phyloP scores from a whole-genome alignment of 257 asterid species.

The Striga asiatica region DNA sequence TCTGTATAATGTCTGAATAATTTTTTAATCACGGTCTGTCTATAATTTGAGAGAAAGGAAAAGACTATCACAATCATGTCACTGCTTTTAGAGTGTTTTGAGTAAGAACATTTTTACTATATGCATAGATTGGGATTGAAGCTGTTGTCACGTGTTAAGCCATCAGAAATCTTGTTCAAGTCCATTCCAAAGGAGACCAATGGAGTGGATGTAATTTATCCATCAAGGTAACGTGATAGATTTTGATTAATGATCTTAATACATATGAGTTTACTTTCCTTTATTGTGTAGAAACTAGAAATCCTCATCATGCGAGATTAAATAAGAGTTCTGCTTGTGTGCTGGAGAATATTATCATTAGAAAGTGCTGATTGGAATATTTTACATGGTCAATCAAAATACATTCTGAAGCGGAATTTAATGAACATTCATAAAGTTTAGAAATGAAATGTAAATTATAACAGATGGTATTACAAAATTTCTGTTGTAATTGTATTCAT shows the following conservation, averaged over 20 bases:
- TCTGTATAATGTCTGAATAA: neutral
- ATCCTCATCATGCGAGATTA: neutral
- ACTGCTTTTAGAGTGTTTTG: neutral
- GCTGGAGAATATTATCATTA: neutral
- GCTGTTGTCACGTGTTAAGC: conserved; percentile 80
- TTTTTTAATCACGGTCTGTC: neutral
- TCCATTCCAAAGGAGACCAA: conserved; percentile 74
- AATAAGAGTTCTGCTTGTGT: neutral
- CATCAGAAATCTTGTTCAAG: conserved; percentile 84
- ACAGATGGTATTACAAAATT: neutral
- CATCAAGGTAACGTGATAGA: conserved; percentile 45
- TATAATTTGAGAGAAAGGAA: neutral
- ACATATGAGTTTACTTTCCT: neutral
- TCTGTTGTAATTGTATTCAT: neutral
- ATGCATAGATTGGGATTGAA: conserved; percentile 58
- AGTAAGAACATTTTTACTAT: neutral
- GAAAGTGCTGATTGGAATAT: neutral
- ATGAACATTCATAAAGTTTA: neutral
- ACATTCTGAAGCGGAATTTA: neutral
- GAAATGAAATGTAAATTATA: no score
- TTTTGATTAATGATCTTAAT: neutral
- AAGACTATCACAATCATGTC: neutral
- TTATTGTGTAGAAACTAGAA: neutral
- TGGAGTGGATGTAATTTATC: conserved; percentile 57
- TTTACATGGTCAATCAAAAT: neutral